phyloP scores from a whole-genome alignment of 2,329 filamentous ascomycete species.

The Talaromyces sp. region DNA sequence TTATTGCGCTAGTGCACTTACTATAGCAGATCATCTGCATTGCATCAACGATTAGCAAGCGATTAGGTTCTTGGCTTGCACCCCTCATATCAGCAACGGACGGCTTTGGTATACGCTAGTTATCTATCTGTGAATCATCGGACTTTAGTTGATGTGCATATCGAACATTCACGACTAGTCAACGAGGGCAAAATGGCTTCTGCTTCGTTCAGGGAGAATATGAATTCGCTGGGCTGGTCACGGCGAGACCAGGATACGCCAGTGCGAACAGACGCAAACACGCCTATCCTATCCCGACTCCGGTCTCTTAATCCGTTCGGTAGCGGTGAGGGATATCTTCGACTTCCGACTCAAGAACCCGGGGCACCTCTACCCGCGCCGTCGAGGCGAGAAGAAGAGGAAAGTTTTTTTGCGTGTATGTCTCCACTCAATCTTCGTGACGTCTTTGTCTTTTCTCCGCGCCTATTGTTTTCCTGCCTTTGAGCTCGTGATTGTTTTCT shows the following conservation, averaged over 20 bases:
- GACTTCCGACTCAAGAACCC: conserved; percentile 80
- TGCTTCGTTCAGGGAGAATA: conserved; percentile 84
- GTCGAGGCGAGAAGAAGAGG: conserved; percentile 84
- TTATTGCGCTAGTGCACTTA: conserved; percentile 9
- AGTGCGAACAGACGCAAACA: conserved; percentile 63
- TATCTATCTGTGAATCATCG: conserved; percentile 3
- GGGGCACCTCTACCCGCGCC: conserved; percentile 84
- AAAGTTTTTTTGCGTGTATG: conserved; percentile 94
- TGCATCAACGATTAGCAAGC: conserved; percentile 1
- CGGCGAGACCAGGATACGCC: conserved; percentile 75
- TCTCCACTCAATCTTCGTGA: conserved; percentile 27
- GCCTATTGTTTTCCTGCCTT: neutral
- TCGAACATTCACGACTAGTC: neutral
- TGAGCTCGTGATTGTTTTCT: conserved; percentile 23
- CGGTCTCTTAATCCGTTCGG: conserved; percentile 86
- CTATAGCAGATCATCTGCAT: conserved; percentile 16
- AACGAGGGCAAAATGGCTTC: conserved; percentile 66
- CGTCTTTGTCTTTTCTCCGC: neutral
- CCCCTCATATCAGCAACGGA: conserved; percentile 1
- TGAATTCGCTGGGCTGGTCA: conserved; percentile 93
- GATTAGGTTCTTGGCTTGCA: conserved; percentile 8
- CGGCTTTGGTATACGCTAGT: neutral
- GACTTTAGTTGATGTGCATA: conserved; percentile 5
- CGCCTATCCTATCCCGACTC: conserved; percentile 74
- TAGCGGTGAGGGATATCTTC: conserved; percentile 74